Conservation (phyloP, 768 basidiomycete genomes). For the Suillus cothurnatus region DNA sequence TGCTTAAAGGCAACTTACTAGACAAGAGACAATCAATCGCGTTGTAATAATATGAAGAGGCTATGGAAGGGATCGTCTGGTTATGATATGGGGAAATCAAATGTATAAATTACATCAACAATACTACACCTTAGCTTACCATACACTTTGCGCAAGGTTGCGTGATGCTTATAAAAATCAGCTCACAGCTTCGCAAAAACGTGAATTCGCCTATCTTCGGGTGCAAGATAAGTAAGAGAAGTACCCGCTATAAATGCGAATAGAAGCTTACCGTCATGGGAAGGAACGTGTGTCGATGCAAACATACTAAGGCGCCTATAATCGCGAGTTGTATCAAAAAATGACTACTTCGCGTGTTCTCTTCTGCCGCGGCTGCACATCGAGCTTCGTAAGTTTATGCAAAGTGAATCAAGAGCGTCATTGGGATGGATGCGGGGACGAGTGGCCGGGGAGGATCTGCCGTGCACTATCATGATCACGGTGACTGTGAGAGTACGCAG, state of each 20-base stretch:
- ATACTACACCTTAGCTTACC: neutral
- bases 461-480: neutral
- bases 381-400: neutral
- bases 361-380: conserved; percentile 2
- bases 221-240: neutral
- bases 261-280: neutral
- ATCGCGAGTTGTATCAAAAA: neutral
- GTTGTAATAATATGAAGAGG: neutral
- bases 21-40: neutral
- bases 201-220: neutral
- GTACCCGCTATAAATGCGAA: neutral
- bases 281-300: neutral
- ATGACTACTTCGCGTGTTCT: neutral
- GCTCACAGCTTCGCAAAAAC: neutral
- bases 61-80: neutral
- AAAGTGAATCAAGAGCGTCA: neutral
- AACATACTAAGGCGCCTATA: neutral
- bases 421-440: neutral
- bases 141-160: neutral
- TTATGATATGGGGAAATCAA: conserved; percentile 1
- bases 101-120: neutral
- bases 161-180: neutral
- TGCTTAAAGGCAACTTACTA: neutral
- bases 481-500: conserved; percentile 1
- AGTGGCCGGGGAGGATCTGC: conserved; percentile 1